phyloP scores from a whole-genome alignment of 768 basidiomycete species.

The Macrocybe gigantea region DNA sequence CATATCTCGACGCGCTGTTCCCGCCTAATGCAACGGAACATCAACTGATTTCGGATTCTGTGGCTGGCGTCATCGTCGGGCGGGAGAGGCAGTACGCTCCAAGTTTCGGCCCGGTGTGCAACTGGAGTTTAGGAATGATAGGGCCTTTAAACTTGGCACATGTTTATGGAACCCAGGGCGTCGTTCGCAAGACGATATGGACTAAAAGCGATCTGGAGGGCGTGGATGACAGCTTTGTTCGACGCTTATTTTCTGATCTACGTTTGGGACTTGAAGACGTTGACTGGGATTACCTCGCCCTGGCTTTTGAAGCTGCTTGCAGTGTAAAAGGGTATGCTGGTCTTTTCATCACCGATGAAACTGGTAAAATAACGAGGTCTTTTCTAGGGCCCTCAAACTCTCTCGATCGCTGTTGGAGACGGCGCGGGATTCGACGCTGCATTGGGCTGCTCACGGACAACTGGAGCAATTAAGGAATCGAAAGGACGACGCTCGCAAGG shows the following conservation, averaged over 20 bases:
- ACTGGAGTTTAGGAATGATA: constrained; percentile 53
- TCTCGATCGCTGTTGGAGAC: constrained; percentile 59
- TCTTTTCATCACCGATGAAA: constrained; percentile 6
- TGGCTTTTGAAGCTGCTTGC: constrained; percentile 63
- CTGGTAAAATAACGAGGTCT: neutral
- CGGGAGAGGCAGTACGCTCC: constrained; percentile 54
- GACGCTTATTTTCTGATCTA: constrained; percentile 55
- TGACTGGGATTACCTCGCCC: constrained; percentile 59
- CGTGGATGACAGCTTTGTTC: constrained; percentile 44
- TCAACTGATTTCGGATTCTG: constrained; percentile 47
- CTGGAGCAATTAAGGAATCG: constrained; percentile 65
- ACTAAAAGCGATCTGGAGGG: constrained; percentile 41
- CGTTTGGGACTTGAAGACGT: constrained; percentile 40
- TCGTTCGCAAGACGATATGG: constrained; percentile 27
- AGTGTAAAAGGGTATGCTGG: constrained; percentile 47
- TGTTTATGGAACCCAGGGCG: constrained; percentile 9
- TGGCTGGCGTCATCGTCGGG: constrained; percentile 63
- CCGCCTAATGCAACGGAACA: constrained; percentile 28
- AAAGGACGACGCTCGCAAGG: constrained; percentile 65
- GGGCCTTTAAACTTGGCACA: constrained; percentile 45
- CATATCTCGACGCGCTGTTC: constrained; percentile 48
- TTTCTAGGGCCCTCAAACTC: constrained; percentile 55
- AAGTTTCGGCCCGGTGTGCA: constrained; percentile 63
- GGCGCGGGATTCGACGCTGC: constrained; percentile 48
- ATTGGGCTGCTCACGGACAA: constrained; percentile 75